phyloP scores from a whole-genome alignment of 2,329 filamentous ascomycete species.

The Claviceps quebecensis region DNA sequence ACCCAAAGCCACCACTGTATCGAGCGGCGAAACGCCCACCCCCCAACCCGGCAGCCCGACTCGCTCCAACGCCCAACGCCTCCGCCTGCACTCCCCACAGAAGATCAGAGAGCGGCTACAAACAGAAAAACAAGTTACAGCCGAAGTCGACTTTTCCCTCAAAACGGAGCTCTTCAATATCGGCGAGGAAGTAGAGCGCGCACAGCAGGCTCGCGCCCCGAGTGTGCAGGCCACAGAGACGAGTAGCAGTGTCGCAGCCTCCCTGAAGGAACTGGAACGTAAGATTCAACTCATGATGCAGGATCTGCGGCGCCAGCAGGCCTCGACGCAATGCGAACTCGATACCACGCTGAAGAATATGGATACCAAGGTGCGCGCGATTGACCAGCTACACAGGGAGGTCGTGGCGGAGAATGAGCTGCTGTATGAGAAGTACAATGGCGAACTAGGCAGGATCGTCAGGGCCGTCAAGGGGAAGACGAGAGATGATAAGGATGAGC shows the following conservation, averaged over 20 bases:
- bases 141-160: slow-evolving; percentile 53
- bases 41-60: slow-evolving; percentile 15
- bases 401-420: slow-evolving; percentile 83
- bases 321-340: slow-evolving; percentile 54
- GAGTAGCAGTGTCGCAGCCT: slow-evolving; percentile 22
- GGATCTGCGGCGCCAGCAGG: slow-evolving; percentile 46
- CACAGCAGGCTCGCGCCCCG: slow-evolving; percentile 20
- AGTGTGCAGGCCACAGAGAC: slow-evolving; percentile 16
- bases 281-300: slow-evolving; percentile 45
- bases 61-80: slow-evolving; percentile 29
- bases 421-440: slow-evolving; percentile 82
- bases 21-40: slow-evolving; percentile 12
- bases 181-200: slow-evolving; percentile 59
- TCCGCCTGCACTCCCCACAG: slow-evolving; percentile 57
- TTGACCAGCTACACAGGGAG: slow-evolving; percentile 83
- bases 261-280: slow-evolving; percentile 53
- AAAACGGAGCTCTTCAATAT: slow-evolving; percentile 69
- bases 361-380: slow-evolving; percentile 64
- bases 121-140: slow-evolving; percentile 62
- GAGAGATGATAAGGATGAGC: slow-evolving; percentile 65
- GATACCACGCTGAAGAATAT: slow-evolving; percentile 56
- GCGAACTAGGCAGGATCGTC: slow-evolving; percentile 73
- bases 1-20: slow-evolving; percentile 13
- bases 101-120: slow-evolving; percentile 76
- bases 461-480: slow-evolving; percentile 58